A percentile compares a stretch with the other conserved stretches of the same genome.
These are phyloP conservation scores for Globisporangium cystogenes DNA, from an alignment of 352 stramenopile species.

Conservation along the genomic window DNA sequence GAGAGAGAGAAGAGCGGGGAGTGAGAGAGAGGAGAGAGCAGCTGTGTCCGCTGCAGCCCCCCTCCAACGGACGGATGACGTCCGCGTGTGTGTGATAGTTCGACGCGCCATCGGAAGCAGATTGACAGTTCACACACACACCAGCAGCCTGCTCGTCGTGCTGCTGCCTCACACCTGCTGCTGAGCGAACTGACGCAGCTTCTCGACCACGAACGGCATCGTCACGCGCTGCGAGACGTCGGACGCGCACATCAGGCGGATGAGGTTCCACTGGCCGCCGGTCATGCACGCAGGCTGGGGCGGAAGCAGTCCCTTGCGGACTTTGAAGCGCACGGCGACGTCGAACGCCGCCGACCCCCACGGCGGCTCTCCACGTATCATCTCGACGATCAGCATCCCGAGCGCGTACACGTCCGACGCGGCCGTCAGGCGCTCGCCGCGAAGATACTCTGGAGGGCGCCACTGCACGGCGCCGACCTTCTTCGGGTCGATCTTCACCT, in stretches of 20 bases:
- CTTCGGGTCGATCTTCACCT: constrained; percentile 1
- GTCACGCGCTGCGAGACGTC: constrained; percentile 2
- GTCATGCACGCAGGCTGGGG: not conserved
- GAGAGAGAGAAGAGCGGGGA: too few relatives aligned
- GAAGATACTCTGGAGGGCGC: constrained; percentile 12
- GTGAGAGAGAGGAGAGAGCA: too few relatives aligned
- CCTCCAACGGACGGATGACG: too few relatives aligned
- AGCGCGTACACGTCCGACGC: constrained; percentile 20
- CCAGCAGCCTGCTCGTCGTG: too few relatives aligned
- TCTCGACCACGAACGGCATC: constrained; percentile 6
- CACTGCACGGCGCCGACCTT: constrained; percentile 5
- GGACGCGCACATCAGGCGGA: constrained; percentile 13
- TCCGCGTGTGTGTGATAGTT: too few relatives aligned
- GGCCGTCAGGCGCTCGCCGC: not conserved
- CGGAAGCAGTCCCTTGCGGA: constrained; percentile 3
- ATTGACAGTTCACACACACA: too few relatives aligned
- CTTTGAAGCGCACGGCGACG: constrained; percentile 3
- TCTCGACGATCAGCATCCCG: constrained; percentile 20
- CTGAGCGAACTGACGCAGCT: too few relatives aligned
- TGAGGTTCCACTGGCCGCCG: constrained; percentile 9
- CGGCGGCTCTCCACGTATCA: constrained; percentile 8
- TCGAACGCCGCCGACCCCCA: constrained; percentile 2
- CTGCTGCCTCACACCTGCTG: not conserved
- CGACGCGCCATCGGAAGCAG: too few relatives aligned
- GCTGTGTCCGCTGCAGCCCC: too few relatives aligned